phyloP scores from a whole-genome alignment of 176 grass and related monocot species.

The Carex parvula region DNA sequence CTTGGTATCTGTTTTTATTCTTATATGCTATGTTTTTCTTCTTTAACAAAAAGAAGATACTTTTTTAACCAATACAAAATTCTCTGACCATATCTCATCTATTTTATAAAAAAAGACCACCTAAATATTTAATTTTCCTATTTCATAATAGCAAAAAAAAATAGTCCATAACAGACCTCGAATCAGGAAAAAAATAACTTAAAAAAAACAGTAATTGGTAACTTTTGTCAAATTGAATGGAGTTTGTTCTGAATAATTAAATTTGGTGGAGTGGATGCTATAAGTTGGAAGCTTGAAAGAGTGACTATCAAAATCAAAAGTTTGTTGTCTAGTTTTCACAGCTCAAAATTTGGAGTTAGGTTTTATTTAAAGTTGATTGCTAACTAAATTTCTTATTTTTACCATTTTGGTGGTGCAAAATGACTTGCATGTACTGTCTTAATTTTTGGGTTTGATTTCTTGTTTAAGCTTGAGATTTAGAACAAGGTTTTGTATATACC shows the following conservation, averaged over 20 bases:
- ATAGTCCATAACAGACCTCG: too few species aligned
- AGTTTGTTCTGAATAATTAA: not conserved
- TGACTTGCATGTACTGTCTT: too few species aligned
- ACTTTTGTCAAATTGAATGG: not conserved
- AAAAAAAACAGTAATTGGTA: not conserved
- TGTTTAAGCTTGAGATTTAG: too few species aligned
- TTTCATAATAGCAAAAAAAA: not conserved
- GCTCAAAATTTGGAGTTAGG: not conserved
- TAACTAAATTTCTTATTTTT: not conserved
- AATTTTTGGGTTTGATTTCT: too few species aligned
- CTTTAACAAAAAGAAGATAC: not conserved
- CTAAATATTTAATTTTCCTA: not conserved
- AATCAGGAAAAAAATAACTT: too few species aligned
- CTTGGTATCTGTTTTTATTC: not conserved
- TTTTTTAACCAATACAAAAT: not conserved
- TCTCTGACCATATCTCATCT: not conserved
- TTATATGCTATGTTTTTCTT: not conserved
- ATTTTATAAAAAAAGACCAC: not conserved
- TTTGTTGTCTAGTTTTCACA: not conserved
- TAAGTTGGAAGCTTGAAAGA: not conserved
- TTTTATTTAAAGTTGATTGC: not conserved
- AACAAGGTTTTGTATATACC: too few species aligned
- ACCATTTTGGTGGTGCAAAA: too few species aligned
- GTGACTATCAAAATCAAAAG: not conserved
- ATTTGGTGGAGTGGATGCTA: not conserved